Base-by-base conservation (phyloP, 2,329 filamentous ascomycete genomes). In the Domatiomyces globalis region DNA sequence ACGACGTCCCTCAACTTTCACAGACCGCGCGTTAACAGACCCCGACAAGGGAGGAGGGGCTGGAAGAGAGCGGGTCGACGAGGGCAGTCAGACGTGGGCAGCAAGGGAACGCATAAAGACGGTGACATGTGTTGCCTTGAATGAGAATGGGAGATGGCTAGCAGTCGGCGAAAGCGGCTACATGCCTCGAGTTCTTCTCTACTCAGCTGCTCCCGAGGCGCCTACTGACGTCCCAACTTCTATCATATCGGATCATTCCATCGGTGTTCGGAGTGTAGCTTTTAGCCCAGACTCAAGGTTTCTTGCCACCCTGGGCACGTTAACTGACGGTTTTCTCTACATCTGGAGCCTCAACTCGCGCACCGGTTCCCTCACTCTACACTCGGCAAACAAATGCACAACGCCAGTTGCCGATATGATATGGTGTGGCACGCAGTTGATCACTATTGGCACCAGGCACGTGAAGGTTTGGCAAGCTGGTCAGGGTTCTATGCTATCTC, bases 141-240 rank as follows among this genome's bases (percentile, higher is more conserved):
- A 88, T 63, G 80, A 82, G 1, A 88, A 95, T 68, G 89, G 86
- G 29, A 84, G 80, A 60, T 94, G 85, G 64, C 73, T 98, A 49
- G 92, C 90, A 7, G 85, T 96, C 2, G 92, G 92, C 61, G 92
- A 98, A 77, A 94, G 89, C 2, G 92, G 92, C 19, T 95, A 96
- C 67, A 85, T 84, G 49, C 92, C 92, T 5, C 79, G 92, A 49
- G 87, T 98, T 19, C 74, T 96, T 52, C 83, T 98, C 50, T 98
- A 95, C 68, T 87, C 81, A 29, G 81, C 92, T 4, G 79, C 73
- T 3, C 69, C 85, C 60, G 88, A 94, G 62, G 77, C 77, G 36
- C 85, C 86, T 1, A 84, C 83, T 2, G 89, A 96, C 62, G 77
- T 77, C 1, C 92, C 92, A 2, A 73, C 95, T 5, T 85, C 88